Base-by-base conservation (phyloP, 2,329 filamentous ascomycete genomes). In the Sporothrix brunneoviolacea region DNA sequence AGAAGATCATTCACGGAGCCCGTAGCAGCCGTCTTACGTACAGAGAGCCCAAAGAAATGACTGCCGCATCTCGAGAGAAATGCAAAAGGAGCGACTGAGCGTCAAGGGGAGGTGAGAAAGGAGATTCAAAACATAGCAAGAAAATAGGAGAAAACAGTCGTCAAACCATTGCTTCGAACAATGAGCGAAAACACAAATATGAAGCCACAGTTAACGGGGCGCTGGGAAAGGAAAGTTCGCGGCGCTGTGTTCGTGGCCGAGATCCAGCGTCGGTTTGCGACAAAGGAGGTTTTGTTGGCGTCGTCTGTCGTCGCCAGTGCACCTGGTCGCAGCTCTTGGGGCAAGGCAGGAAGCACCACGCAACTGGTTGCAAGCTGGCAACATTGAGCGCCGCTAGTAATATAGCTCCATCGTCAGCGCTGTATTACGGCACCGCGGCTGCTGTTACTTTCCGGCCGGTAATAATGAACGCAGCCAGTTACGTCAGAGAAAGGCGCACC, bases 41-140 rank as follows among this genome's bases (percentile, higher is more conserved):
- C 57, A 44, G 47, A 53, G 24, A 33, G 53, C 10, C 48, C 55
- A 58, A 12, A 58, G 41, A 4, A 53, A 27, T 12, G 52, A 45
- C 16, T 45, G 52, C 35, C 55, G 47, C 57, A 58, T 58, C 10
- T n/a, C 28, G 41, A 9, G 44, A 16, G 4, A 18, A 24, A 15
- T 2, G 24, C 8, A 36, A 27, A 27, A 5, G 4, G n/a, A 38
- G 27, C n/a, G 6, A 38, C n/a, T n/a, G 24, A 3, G n/a, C 6
- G 19, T 9, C 8, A 38, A n/a, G n/a, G n/a, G n/a, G n/a, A n/a
- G n/a, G n/a, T n/a, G n/a, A n/a, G n/a, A n/a, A n/a, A n/a, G n/a
- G 28, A 22, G 27, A 18, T n/a, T 22, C 30, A 49, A 16, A n/a
- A n/a, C 33, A 21, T 12, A 38, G 21, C 21, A 37, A 18, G 22